These are phyloP conservation scores for Pulveroboletus ravenelii DNA, from an alignment of 768 basidiomycete genomes.

Conservation along the genomic window DNA sequence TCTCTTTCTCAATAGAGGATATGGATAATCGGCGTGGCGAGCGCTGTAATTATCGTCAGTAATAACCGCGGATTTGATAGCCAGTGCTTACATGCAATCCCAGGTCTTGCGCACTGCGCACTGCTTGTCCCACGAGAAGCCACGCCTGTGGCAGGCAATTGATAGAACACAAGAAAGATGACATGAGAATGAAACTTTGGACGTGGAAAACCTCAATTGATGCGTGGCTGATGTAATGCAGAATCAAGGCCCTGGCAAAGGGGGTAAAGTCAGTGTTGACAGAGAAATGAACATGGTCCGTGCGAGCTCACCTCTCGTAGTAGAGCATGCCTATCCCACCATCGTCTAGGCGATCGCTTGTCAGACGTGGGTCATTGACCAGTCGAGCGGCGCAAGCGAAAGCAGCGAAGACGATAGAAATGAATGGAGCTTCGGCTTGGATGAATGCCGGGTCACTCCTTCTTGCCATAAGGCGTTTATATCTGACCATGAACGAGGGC, in stretches of 20 bases:
- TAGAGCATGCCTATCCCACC: slow-evolving; percentile 88
- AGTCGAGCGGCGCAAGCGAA: slow-evolving; percentile 86
- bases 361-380: slow-evolving; percentile 67
- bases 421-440: slow-evolving; percentile 66
- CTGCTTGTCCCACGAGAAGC: slow-evolving; percentile 87
- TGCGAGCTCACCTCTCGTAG: slow-evolving; percentile 68
- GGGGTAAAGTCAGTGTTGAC: neutral
- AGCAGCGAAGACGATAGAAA: slow-evolving; percentile 79
- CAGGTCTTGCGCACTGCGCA: slow-evolving; percentile 85
- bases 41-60: slow-evolving; percentile 46
- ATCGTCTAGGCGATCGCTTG: slow-evolving; percentile 57
- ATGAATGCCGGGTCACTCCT: slow-evolving; percentile 47
- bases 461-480: slow-evolving; percentile 70
- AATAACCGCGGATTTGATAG: slow-evolving; percentile 3
- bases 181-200: slow-evolving; percentile 84
- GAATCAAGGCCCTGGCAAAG: slow-evolving; percentile 65
- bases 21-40: slow-evolving; percentile 73
- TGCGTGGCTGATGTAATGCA: slow-evolving; percentile 89
- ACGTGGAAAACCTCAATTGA: slow-evolving; percentile 83
- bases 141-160: slow-evolving; percentile 94
- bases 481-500: slow-evolving; percentile 71
- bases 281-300: neutral
- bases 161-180: slow-evolving; percentile 86
- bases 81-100: slow-evolving; percentile 77
- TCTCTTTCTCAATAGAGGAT: slow-evolving; percentile 78